Conservation (phyloP, 768 basidiomycete genomes). For the Leccinum barrowsii region DNA sequence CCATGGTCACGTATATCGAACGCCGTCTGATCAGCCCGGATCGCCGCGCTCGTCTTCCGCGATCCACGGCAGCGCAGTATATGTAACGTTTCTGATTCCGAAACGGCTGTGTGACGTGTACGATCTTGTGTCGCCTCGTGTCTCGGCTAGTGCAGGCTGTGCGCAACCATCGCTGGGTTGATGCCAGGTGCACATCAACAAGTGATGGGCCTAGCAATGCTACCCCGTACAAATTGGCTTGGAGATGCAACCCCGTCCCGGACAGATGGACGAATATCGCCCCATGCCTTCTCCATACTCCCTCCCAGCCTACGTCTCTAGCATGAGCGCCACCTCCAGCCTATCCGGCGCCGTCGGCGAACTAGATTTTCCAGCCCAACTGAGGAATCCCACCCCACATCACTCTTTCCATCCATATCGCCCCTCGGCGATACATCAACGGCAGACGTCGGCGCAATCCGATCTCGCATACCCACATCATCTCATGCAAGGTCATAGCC, state of each 20-base stretch:
- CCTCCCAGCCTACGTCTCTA: conserved; percentile 38
- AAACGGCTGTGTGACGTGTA: conserved; percentile 30
- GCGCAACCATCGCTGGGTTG: conserved; percentile 27
- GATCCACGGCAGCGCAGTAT: conserved; percentile 20
- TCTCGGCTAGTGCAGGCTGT: conserved; percentile 28
- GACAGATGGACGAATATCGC: conserved; percentile 39
- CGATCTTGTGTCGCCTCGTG: conserved; percentile 28
- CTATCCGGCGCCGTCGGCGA: conserved; percentile 67
- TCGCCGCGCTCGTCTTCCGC: conserved; percentile 23
- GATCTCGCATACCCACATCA: conserved; percentile 19
- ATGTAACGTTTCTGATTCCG: conserved; percentile 29
- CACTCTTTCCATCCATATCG: conserved; percentile 28
- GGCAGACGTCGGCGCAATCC: conserved; percentile 19
- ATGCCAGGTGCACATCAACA: conserved; percentile 20
- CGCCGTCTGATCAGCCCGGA: conserved; percentile 25
- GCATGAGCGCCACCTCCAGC: conserved; percentile 43
- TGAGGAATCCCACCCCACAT: conserved; percentile 27
- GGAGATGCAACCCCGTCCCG: conserved; percentile 35
- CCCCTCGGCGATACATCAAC: conserved; percentile 20
- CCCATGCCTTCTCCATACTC: conserved; percentile 29
- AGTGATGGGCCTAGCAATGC: conserved; percentile 23
- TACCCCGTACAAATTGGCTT: conserved; percentile 27
- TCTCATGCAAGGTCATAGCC: conserved; percentile 15
- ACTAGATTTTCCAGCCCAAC: conserved; percentile 36
- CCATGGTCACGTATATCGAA: conserved; percentile 21